Base-by-base conservation (phyloP, 2,329 filamentous ascomycete species). In the Neospermospora avenae region DNA sequence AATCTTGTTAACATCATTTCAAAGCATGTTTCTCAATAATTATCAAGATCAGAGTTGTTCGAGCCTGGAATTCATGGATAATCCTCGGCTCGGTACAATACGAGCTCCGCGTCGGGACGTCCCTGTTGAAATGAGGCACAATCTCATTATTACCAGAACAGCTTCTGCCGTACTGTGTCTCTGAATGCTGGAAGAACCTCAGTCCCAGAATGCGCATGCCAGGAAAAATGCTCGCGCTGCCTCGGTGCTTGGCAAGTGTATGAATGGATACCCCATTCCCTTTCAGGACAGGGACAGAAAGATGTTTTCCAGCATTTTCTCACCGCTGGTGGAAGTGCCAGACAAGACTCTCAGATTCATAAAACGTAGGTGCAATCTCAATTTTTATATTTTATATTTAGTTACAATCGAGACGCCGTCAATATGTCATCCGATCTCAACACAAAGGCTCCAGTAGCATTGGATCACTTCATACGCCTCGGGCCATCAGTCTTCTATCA, bases 401-500 rank as follows among this genome's bases (percentile, higher is more conserved):
- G 10, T 54, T n/a, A 4, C 24, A 16, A 31, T 22, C 10, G 2
- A 28, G 41, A 22, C 22, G 3, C 18, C 48, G 10, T 22, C 18
- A 22, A 22, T n/a, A 45, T 55, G 41, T 45, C 41, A 13, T 20
- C 41, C 41, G 35, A 20, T n/a, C 2, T 10, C 24, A 13, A 14
- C 18, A 22, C 54, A 5, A 55, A 51, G n/a, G 22, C 56, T 20
- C 48, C 48, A 2, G 24, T 48, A 16, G 48, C 42, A 22, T 59
- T 69, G 4, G 55, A 61, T 14, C 69, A 69, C 31, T 78, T 78
- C 66, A 63, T 60, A 20, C 69, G 69, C 55, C 69, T 80, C 16
- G 74, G 71, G 10, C 68, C 71, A 4, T 73, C 74, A 1, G 69
- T 78, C 42, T 78, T 75, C 63, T 61, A 77, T 52, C 72, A 74